A percentile compares a stretch with the other conserved stretches of the same genome.
Evolutionary conservation across 805 yeast genomes (phyloP).

Genomic region (Starmerella floris): DNA sequence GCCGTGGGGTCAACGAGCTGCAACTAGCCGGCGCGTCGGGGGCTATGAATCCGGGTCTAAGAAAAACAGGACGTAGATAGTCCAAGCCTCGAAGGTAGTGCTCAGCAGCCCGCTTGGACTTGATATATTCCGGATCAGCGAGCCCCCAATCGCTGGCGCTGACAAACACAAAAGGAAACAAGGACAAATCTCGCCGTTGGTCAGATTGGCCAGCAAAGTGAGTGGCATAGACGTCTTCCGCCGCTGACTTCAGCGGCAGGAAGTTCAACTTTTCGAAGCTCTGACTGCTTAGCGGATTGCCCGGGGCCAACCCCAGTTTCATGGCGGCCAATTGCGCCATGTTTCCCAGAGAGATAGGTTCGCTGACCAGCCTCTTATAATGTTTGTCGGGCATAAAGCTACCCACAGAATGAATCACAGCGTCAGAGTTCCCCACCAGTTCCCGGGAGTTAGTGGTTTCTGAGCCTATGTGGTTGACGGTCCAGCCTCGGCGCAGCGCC

Average conservation of each 20-base stretch:
- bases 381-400: conserved; percentile 51
- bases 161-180: conserved; percentile 47
- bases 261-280: conserved; percentile 8
- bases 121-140: conserved; percentile 56
- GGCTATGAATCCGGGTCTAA: conserved; percentile 66
- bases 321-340: conserved; percentile 9
- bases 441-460: conserved; percentile 30
- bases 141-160: conserved; percentile 64
- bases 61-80: conserved; percentile 45
- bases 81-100: conserved; percentile 30
- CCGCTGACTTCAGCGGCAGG: conserved; percentile 4
- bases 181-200: too few relatives aligned
- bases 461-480: conserved; percentile 50
- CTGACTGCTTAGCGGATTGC: conserved; percentile 13
- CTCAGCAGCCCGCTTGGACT: conserved; percentile 70
- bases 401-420: conserved; percentile 78
- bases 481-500: conserved; percentile 15
- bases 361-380: conserved; percentile 41
- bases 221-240: conserved; percentile 1
- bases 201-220: not conserved
- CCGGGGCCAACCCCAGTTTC: conserved; percentile 25
- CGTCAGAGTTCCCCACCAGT: conserved; percentile 37
- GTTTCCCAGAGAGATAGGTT: conserved; percentile 9
- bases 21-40: conserved; percentile 13
- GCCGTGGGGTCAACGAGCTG: conserved; percentile 25